A percentile compares a stretch with the other conserved stretches of the same genome.
Conservation (phyloP, 2,329 filamentous ascomycete species). For the Fusarium metavorans region DNA sequence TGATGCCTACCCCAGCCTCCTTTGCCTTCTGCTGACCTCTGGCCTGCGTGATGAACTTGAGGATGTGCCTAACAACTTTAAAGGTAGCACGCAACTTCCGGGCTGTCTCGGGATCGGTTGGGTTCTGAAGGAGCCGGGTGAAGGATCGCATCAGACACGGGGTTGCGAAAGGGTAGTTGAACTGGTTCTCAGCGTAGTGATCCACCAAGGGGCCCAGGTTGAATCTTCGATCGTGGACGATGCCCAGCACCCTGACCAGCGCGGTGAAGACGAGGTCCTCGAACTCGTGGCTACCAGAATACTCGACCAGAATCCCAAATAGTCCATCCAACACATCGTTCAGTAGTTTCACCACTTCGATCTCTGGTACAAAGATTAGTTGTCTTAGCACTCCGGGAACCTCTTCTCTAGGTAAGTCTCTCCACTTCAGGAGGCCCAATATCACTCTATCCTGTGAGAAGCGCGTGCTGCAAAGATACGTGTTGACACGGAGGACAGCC, state of each 20-base stretch:
- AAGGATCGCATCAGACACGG: slow-evolving; percentile 90
- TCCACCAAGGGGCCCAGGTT: slow-evolving; percentile 92
- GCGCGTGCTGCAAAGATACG: slow-evolving; percentile 92
- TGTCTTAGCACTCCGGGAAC: slow-evolving; percentile 81
- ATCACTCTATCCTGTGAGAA: slow-evolving; percentile 94
- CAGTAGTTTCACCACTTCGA: slow-evolving; percentile 95
- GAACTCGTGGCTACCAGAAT: slow-evolving; percentile 90
- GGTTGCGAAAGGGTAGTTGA: slow-evolving; percentile 94
- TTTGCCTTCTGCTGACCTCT: slow-evolving; percentile 89
- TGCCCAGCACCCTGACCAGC: slow-evolving; percentile 88
- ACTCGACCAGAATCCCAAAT: slow-evolving; percentile 90
- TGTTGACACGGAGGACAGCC: slow-evolving; percentile 82
- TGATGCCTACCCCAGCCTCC: slow-evolving; percentile 88
- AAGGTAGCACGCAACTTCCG: slow-evolving; percentile 89
- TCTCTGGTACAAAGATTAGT: slow-evolving; percentile 93
- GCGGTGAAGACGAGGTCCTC: slow-evolving; percentile 94
- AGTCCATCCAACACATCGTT: slow-evolving; percentile 90
- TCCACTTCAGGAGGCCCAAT: slow-evolving; percentile 88
- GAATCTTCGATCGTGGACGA: slow-evolving; percentile 94
- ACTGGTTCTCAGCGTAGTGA: slow-evolving; percentile 87
- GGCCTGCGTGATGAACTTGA: slow-evolving; percentile 95
- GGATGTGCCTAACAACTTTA: slow-evolving; percentile 92
- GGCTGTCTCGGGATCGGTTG: slow-evolving; percentile 84
- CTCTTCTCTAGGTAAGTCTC: slow-evolving; percentile 77
- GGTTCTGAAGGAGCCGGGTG: slow-evolving; percentile 83